Conservation (phyloP, 2,329 filamentous ascomycete species). For the Phaeosphaeriaceae sp. region DNA sequence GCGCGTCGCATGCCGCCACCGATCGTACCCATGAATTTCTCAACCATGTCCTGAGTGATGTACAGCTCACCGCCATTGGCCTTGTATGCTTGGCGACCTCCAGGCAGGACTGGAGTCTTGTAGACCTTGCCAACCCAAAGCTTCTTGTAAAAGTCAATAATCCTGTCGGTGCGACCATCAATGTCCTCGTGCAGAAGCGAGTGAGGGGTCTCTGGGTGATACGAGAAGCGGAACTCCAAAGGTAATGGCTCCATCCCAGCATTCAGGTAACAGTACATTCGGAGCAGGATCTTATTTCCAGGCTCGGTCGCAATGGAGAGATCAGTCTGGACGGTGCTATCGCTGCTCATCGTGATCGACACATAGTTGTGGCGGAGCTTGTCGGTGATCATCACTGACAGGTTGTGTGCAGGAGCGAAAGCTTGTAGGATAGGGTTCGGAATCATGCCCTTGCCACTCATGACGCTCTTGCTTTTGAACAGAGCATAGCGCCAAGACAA, state of each 20-base stretch:
- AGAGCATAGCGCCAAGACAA: conserved; percentile 21
- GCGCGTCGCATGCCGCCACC: conserved; percentile 17
- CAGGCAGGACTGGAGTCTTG: conserved; percentile 12
- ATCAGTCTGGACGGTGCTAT: conserved; percentile 16
- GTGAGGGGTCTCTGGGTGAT: conserved; percentile 22
- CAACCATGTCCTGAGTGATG: conserved; percentile 13
- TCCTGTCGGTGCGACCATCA: conserved; percentile 18
- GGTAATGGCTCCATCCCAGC: conserved; percentile 11
- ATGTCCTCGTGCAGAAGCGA: conserved; percentile 18
- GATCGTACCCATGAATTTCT: conserved; percentile 19
- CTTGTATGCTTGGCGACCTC: conserved; percentile 13
- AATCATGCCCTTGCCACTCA: conserved; percentile 18
- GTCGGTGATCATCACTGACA: conserved; percentile 20
- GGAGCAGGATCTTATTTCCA: conserved; percentile 21
- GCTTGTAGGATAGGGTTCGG: conserved; percentile 22
- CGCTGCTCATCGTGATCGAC: conserved; percentile 22
- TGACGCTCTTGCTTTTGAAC: conserved; percentile 13
- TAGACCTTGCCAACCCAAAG: conserved; percentile 23
- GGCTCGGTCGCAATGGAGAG: conserved; percentile 20
- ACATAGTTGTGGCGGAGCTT: conserved; percentile 19
- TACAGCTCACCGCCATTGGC: conserved; percentile 14
- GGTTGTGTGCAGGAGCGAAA: conserved; percentile 14
- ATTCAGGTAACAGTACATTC: conserved; percentile 23
- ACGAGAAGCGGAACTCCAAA: conserved; percentile 20
- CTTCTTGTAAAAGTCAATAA: conserved; percentile 21